These are phyloP conservation scores for Dacryopinax spathularia DNA, from an alignment of 768 basidiomycete genomes.

Conservation along the genomic window DNA sequence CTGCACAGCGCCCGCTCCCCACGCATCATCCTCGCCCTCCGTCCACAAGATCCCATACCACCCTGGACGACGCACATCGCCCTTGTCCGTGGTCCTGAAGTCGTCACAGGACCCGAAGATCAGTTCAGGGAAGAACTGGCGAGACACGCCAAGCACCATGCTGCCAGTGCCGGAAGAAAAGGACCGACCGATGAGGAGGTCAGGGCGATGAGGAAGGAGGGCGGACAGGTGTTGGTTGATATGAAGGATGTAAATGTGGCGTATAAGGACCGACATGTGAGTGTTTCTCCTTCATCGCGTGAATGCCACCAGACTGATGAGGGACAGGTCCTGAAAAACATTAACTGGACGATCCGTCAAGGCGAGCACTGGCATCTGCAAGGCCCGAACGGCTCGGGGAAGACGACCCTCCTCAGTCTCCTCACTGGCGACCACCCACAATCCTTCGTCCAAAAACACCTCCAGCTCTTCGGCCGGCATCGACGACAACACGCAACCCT, in stretches of 20 bases:
- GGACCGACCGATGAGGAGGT: background rate
- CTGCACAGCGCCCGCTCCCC: constrained; percentile 39
- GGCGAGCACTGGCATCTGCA: constrained; percentile 85
- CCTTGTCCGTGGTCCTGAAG: constrained; percentile 34
- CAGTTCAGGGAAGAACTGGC: constrained; percentile 27
- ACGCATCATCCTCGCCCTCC: constrained; percentile 49
- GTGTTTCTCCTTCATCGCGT: constrained; percentile 9
- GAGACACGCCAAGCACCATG: background rate
- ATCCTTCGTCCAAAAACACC: constrained; percentile 61
- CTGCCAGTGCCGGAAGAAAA: background rate
- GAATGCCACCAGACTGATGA: background rate
- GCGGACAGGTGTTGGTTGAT: constrained; percentile 37
- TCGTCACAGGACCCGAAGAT: constrained; percentile 39
- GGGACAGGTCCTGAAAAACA: constrained; percentile 51
- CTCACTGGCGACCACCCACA: constrained; percentile 92
- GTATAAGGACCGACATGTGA: constrained; percentile 52
- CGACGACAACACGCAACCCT: constrained; percentile 56
- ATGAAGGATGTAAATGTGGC: constrained; percentile 53
- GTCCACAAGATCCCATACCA: constrained; percentile 58
- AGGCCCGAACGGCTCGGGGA: constrained; percentile 87
- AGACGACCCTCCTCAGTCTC: constrained; percentile 81
- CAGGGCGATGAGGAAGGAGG: background rate
- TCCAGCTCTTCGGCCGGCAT: constrained; percentile 47
- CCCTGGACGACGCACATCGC: constrained; percentile 60
- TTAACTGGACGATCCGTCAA: constrained; percentile 68